A percentile compares a stretch with the other conserved stretches of the same genome.
These are phyloP conservation scores for Lathyrus oleraceus DNA, from an alignment of 306 rosid genomes.

Conservation along the genomic window DNA sequence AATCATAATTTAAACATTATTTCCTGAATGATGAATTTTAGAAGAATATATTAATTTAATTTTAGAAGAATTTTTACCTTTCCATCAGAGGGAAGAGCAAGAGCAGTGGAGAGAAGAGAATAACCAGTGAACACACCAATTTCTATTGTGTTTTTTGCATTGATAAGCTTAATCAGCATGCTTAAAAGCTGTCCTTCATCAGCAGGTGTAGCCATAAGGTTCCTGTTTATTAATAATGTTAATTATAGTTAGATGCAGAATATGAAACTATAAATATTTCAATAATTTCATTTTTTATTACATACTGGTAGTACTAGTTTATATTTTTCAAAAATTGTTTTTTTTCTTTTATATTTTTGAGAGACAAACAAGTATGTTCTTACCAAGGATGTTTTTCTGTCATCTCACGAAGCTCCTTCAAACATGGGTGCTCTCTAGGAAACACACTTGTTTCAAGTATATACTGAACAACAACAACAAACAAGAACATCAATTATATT, in stretches of 20 bases:
- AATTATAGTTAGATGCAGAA: not conserved
- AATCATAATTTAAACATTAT: not conserved
- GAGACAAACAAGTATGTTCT: not conserved
- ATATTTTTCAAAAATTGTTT: too few relatives aligned
- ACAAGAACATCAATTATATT: not conserved
- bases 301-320: too few relatives aligned
- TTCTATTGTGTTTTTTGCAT: constrained; percentile 87
- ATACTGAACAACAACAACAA: constrained; percentile 41
- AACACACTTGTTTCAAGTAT: constrained; percentile 80
- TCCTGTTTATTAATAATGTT: constrained; percentile 46
- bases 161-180: constrained; percentile 73
- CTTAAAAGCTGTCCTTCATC: constrained; percentile 85
- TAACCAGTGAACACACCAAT: constrained; percentile 94
- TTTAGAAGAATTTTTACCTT: constrained; percentile 27
- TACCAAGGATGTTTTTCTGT: constrained; percentile 85
- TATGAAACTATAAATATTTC: not conserved
- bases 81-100: constrained; percentile 85
- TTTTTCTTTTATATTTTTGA: too few relatives aligned
- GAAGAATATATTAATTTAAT: too few relatives aligned
- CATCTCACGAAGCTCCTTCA: constrained; percentile 85
- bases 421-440: constrained; percentile 83
- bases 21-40: not conserved
- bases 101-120: constrained; percentile 84
- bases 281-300: too few relatives aligned
- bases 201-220: constrained; percentile 74